Percentiles rank a stretch among this genome's conserved stretches.
phyloP scores from a whole-genome alignment of 1,284 basidiomycete species.

The Puccinia polysora region DNA sequence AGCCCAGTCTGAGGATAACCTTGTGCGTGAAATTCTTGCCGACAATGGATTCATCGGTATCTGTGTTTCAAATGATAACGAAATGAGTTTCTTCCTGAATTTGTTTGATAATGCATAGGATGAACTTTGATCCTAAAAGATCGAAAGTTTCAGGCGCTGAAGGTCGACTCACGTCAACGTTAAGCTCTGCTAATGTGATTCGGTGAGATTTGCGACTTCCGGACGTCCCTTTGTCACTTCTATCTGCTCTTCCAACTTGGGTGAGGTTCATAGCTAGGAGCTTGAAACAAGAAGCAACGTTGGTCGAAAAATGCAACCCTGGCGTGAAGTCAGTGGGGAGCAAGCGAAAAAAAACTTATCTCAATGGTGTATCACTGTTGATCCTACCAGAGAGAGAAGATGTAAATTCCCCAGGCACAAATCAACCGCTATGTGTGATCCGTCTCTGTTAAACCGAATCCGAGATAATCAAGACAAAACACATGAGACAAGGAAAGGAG shows the following conservation, averaged over 20 bases:
- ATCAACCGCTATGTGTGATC: slow-evolving; percentile 18
- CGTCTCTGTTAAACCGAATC: slow-evolving; percentile 9
- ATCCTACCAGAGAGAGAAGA: slow-evolving; percentile 16
- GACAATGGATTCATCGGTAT: slow-evolving; percentile 36
- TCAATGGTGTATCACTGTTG: not conserved
- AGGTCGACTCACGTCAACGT: slow-evolving; percentile 19
- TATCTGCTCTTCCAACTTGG: slow-evolving; percentile 15
- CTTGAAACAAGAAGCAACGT: not conserved
- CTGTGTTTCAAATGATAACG: not conserved
- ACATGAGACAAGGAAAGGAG: not conserved
- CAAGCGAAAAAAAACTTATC: not conserved
- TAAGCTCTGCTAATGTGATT: slow-evolving; percentile 20
- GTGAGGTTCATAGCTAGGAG: slow-evolving; percentile 30
- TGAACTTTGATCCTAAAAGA: not conserved
- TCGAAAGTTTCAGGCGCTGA: not conserved
- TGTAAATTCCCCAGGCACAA: slow-evolving; percentile 22
- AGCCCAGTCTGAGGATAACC: slow-evolving; percentile 32
- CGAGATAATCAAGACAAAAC: not conserved
- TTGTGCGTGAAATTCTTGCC: slow-evolving; percentile 31
- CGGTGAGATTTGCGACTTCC: slow-evolving; percentile 33
- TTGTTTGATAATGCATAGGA: no score
- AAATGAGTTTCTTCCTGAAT: not conserved
- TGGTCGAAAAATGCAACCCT: not conserved
- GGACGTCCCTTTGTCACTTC: not conserved
- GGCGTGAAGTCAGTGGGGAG: not conserved